Evolutionary conservation across 164 flowering plant genomes (phyloP).

Genomic region (Vitis cinerea): DNA sequence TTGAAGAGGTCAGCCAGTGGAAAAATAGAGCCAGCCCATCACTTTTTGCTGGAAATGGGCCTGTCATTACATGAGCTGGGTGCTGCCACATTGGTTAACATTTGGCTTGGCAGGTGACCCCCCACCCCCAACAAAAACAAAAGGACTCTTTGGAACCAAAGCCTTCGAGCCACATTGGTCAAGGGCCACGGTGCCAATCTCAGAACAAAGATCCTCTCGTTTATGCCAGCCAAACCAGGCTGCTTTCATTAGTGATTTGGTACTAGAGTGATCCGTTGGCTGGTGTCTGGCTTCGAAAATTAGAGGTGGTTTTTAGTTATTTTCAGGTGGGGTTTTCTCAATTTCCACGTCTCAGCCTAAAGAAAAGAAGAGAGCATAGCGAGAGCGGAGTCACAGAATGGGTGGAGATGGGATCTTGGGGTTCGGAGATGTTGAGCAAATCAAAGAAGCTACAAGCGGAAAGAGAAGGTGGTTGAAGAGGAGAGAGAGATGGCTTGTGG

Average conservation of each 20-base stretch:
- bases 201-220: too few species aligned
- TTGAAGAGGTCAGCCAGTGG: too few species aligned
- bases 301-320: background rate
- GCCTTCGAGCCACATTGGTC: too few species aligned
- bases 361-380: background rate
- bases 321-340: background rate
- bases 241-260: background rate
- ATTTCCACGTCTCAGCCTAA: background rate
- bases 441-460: conserved; percentile 6
- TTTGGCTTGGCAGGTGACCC: too few species aligned
- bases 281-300: background rate
- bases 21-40: too few species aligned
- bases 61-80: too few species aligned
- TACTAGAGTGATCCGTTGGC: background rate
- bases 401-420: conserved; percentile 59
- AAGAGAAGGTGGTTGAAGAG: conserved; percentile 49
- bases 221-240: too few species aligned
- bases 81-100: too few species aligned
- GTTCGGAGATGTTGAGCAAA: conserved; percentile 15
- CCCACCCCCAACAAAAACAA: too few species aligned
- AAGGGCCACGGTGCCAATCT: too few species aligned
- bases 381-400: conserved; percentile 8
- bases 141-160: too few species aligned
- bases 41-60: too few species aligned
- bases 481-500: conserved; percentile 77